Base-by-base conservation (phyloP, 257 asterid species). In the Plantago elongata region DNA sequence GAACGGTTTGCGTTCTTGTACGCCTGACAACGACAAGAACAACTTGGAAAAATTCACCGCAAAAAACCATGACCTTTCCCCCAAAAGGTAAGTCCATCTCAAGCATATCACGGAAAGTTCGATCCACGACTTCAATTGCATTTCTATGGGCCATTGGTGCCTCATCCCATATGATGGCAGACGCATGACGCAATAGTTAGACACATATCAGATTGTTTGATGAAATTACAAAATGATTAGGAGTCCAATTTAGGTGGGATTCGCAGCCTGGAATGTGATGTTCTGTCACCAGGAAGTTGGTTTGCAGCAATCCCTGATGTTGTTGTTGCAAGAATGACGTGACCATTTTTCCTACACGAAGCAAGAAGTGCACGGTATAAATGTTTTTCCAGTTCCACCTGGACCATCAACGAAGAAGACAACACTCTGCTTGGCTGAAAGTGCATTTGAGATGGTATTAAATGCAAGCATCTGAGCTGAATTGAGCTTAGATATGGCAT, bases 21-120 rank as follows among this genome's bases (percentile, higher is more conserved):
- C 17, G 57, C 46, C 15, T 18, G 3, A 50, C 15, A 0, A 11
- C 12, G 0, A 56, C 45, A 0, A 34, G 60, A 1, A 70, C 11
- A 5, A 45, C 64, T 13, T 71, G 60, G 0, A 52, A n/a, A 0
- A 74, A 57, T 13, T 62, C 65, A 9, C 63, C 68, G 5, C 45
- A 42, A 7, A 64, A 46, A 9, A 65, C 46, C 7, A 65, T 13
- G 0, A 64, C 44, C 3, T 68, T 52, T 6, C 68, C 74, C 9
- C 71, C 66, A 16, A 65, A 57, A 10, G 51, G 52, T 51, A 3
- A 34, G 13, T 5, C 11, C 3, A 14, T 14, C 45, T 5, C 60
- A 64, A 5, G 47, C 60, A 9, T 54, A 54, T 27, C 60, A 10
- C 60, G 5, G 0, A 52, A 22, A 9, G 60, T 30, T 14, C 11